A percentile compares a stretch with the other conserved stretches of the same genome.
phyloP scores from a whole-genome alignment of 768 basidiomycete genomes.

The Megacollybia marginata region DNA sequence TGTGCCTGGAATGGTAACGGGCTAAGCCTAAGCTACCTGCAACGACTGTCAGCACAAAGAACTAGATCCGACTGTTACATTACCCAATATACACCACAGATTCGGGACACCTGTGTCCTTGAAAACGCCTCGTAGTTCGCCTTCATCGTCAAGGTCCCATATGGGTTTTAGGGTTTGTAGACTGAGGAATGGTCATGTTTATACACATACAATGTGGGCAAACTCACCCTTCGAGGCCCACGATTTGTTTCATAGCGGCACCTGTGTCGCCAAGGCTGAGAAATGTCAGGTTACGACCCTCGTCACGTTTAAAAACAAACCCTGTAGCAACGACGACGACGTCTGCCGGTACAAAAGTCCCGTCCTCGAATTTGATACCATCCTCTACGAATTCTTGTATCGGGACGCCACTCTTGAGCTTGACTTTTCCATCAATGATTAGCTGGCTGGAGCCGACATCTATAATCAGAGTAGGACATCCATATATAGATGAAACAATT shows the following conservation, averaged over 20 bases:
- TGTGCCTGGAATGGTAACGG: conserved; percentile 54
- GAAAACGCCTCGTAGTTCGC: conserved; percentile 47
- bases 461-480: conserved; percentile 10
- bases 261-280: background rate
- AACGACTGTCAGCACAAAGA: background rate
- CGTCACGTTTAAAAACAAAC: conserved; percentile 15
- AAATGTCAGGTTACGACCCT: background rate
- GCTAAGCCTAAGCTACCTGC: conserved; percentile 48
- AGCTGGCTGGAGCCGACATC: conserved; percentile 56
- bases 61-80: background rate
- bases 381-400: conserved; percentile 36
- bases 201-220: conserved; percentile 38
- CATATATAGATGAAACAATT: background rate
- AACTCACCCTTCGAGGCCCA: conserved; percentile 33
- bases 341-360: conserved; percentile 39
- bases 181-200: conserved; percentile 28
- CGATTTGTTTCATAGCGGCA: conserved; percentile 20
- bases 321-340: conserved; percentile 57
- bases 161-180: conserved; percentile 30
- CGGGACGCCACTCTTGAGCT: conserved; percentile 53
- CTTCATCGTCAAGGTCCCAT: conserved; percentile 62
- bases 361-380: conserved; percentile 43
- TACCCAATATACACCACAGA: conserved; percentile 57
- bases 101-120: conserved; percentile 45
- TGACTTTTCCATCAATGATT: conserved; percentile 63